A percentile compares a stretch with the other conserved stretches of the same genome.
phyloP scores from a whole-genome alignment of 805 yeast species.

The Lipomyces lipofer region DNA sequence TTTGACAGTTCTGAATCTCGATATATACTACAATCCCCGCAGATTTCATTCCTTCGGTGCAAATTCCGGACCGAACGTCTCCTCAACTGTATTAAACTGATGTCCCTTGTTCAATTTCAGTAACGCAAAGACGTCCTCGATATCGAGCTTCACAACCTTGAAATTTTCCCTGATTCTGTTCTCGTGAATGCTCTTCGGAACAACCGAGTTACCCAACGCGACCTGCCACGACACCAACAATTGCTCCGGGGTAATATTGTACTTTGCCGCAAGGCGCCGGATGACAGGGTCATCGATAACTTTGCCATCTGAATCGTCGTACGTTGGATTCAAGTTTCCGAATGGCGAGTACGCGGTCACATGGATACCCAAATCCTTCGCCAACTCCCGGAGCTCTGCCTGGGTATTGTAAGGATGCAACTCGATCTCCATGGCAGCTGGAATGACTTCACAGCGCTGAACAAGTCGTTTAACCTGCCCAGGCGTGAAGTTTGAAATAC shows the following conservation, averaged over 20 bases:
- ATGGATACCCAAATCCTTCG: slow-evolving; percentile 53
- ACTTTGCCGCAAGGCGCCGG: slow-evolving; percentile 55
- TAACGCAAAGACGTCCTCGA: slow-evolving; percentile 4
- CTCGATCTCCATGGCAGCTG: slow-evolving; percentile 75
- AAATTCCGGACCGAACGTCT: background rate
- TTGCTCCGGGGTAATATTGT: slow-evolving; percentile 51
- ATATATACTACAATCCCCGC: too few species aligned
- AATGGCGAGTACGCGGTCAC: slow-evolving; percentile 80
- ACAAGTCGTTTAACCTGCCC: slow-evolving; percentile 54
- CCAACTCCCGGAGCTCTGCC: slow-evolving; percentile 54
- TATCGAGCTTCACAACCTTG: background rate
- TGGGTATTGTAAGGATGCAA: slow-evolving; percentile 72
- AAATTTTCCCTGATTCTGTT: slow-evolving; percentile 2
- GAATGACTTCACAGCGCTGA: slow-evolving; percentile 52
- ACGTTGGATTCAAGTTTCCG: slow-evolving; percentile 47
- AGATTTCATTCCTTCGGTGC: background rate
- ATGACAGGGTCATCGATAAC: slow-evolving; percentile 54
- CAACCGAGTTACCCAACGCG: slow-evolving; percentile 5
- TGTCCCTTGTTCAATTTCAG: background rate
- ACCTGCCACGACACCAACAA: slow-evolving; percentile 37
- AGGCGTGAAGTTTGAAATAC: slow-evolving; percentile 71
- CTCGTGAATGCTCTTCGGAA: slow-evolving; percentile 12
- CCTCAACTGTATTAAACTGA: background rate
- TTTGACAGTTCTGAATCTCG: too few species aligned
- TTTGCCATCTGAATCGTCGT: background rate